Conservation (phyloP, 306 rosid genomes). For the Gynostemma pentaphyllum region DNA sequence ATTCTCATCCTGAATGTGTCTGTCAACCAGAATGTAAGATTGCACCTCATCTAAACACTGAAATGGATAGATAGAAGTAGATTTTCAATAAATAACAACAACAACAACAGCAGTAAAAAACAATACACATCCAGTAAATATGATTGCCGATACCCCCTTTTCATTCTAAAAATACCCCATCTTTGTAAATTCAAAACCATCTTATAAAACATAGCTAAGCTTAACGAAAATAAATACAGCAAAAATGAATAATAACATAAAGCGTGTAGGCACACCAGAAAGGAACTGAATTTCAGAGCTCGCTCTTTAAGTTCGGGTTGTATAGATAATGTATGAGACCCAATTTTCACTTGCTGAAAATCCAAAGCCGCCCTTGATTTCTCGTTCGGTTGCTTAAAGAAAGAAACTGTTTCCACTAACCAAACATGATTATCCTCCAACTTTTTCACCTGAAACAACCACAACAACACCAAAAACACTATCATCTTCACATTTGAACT, state of each 20-base stretch:
- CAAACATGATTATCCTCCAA: constrained; percentile 61
- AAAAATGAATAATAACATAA: neutral
- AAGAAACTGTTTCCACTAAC: constrained; percentile 49
- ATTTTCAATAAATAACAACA: constrained; percentile 1
- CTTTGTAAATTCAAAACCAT: neutral
- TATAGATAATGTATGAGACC: constrained; percentile 43
- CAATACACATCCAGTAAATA: neutral
- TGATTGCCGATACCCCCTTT: neutral
- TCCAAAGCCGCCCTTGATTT: constrained; percentile 65
- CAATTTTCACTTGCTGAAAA: constrained; percentile 48
- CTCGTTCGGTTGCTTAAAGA: constrained; percentile 58
- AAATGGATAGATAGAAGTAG: constrained; percentile 21
- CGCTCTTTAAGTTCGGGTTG: constrained; percentile 56
- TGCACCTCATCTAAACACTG: constrained; percentile 85
- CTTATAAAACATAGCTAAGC: neutral
- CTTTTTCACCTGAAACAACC: constrained; percentile 58
- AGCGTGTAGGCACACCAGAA: constrained; percentile 34
- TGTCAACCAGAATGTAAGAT: constrained; percentile 66
- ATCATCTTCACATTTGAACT: neutral
- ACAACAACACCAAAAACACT: too few relatives aligned
- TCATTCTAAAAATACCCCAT: neutral
- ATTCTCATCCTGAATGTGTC: constrained; percentile 32
- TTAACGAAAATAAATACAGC: neutral
- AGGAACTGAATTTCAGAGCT: constrained; percentile 63
- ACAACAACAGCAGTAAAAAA: neutral